A percentile compares a stretch with the other conserved stretches of the same genome.
These are phyloP conservation scores for Talaromyces sp. DNA, from an alignment of 2,329 filamentous ascomycete genomes.

Conservation along the genomic window DNA sequence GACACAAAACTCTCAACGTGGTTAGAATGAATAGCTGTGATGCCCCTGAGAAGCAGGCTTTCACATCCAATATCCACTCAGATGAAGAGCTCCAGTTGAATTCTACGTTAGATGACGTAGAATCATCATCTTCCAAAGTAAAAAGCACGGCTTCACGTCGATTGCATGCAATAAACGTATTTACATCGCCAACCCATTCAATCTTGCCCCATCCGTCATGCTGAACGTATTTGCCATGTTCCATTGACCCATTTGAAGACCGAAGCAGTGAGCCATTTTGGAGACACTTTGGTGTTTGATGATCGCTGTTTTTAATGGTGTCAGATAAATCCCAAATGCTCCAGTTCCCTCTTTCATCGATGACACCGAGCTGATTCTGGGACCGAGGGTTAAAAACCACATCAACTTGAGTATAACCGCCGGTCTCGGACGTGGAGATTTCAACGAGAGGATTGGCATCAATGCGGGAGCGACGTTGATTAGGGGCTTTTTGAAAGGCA, in stretches of 20 bases:
- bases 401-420: slow-evolving; percentile 45
- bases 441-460: slow-evolving; percentile 43
- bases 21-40: slow-evolving; percentile 50
- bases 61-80: slow-evolving; percentile 53
- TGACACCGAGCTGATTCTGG: slow-evolving; percentile 49
- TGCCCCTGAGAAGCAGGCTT: slow-evolving; percentile 34
- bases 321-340: slow-evolving; percentile 42
- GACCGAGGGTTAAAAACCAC: slow-evolving; percentile 57
- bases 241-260: slow-evolving; percentile 11
- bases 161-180: slow-evolving; percentile 47
- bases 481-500: neutral
- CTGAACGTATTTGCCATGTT: slow-evolving; percentile 4
- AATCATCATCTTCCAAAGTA: slow-evolving; percentile 20
- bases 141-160: slow-evolving; percentile 38
- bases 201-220: slow-evolving; percentile 41
- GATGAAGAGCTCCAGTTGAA: slow-evolving; percentile 29
- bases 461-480: slow-evolving; percentile 31
- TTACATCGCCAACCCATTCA: slow-evolving; percentile 33
- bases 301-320: slow-evolving; percentile 24
- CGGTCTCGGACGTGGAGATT: slow-evolving; percentile 38
- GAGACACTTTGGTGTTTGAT: slow-evolving; percentile 16
- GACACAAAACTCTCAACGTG: slow-evolving; percentile 43
- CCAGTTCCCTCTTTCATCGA: slow-evolving; percentile 52
- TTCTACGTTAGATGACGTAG: slow-evolving; percentile 26
- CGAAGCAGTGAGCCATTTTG: slow-evolving; percentile 27